A percentile compares a stretch with the other conserved stretches of the same genome.
Evolutionary conservation across 371 early-diverging fungal species (phyloP).

Genomic region (Apophysomyces ossiformis): DNA sequence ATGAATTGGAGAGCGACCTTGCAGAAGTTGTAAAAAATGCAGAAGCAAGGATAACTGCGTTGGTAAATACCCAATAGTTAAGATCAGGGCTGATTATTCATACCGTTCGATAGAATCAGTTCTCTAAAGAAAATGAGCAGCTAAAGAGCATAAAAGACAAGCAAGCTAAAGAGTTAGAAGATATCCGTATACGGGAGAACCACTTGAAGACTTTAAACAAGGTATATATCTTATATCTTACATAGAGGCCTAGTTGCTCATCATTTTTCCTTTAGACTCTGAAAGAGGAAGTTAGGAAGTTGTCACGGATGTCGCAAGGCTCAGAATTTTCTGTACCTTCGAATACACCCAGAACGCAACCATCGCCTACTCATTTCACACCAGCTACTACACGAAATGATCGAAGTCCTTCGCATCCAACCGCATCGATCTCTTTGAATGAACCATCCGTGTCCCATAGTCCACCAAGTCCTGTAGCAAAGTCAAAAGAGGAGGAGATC

Average conservation of each 20-base stretch:
- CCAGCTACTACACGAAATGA: constrained; percentile 12
- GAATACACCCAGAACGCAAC: constrained; percentile 30
- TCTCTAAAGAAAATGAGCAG: constrained; percentile 18
- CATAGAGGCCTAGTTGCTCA: constrained; percentile 1
- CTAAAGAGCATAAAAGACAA: constrained; percentile 25
- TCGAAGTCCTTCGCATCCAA: background rate
- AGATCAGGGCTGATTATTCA: background rate
- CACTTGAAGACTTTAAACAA: constrained; percentile 72
- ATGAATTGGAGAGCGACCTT: constrained; percentile 38
- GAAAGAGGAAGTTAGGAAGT: constrained; percentile 69
- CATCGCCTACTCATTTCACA: constrained; percentile 16
- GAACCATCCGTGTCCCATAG: background rate
- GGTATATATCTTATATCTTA: constrained; percentile 28
- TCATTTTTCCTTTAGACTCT: constrained; percentile 41
- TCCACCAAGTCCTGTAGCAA: constrained; percentile 15
- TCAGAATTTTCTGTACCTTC: constrained; percentile 15
- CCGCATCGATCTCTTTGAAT: background rate
- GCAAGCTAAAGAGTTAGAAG: constrained; percentile 55
- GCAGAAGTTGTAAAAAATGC: constrained; percentile 24
- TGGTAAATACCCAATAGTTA: constrained; percentile 13
- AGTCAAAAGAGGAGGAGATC: constrained; percentile 53
- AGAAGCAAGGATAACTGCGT: constrained; percentile 15
- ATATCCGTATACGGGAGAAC: constrained; percentile 62
- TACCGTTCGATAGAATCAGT: constrained; percentile 12
- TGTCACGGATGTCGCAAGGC: constrained; percentile 36